These are phyloP conservation scores for Phaeosphaeria sp. DNA, from an alignment of 2,329 filamentous ascomycete species.

Conservation along the genomic window DNA sequence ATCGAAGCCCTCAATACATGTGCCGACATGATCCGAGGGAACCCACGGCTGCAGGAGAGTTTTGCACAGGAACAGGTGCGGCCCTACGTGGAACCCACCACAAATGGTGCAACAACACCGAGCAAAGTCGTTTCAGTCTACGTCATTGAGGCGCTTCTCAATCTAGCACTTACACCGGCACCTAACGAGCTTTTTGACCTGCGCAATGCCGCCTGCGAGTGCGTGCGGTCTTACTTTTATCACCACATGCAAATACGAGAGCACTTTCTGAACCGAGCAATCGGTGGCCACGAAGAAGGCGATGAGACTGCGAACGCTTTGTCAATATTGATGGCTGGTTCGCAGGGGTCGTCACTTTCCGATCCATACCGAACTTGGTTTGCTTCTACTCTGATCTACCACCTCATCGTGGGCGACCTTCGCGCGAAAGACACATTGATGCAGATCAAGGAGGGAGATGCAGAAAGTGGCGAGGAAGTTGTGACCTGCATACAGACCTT, in stretches of 20 bases:
- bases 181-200: constrained; percentile 75
- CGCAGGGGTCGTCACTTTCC: constrained; percentile 64
- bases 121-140: constrained; percentile 73
- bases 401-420: constrained; percentile 80
- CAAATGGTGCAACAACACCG: constrained; percentile 50
- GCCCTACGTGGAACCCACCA: constrained; percentile 58
- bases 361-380: constrained; percentile 94
- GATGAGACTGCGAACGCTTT: constrained; percentile 90
- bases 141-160: constrained; percentile 91
- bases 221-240: constrained; percentile 90
- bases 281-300: constrained; percentile 81
- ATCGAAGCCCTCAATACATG: constrained; percentile 86
- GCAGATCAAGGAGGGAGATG: constrained; percentile 86
- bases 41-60: constrained; percentile 79
- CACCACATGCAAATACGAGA: constrained; percentile 80
- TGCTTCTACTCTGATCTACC: constrained; percentile 83
- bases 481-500: constrained; percentile 92
- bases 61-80: constrained; percentile 87
- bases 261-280: constrained; percentile 87
- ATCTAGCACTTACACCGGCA: constrained; percentile 76
- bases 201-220: constrained; percentile 84
- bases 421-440: constrained; percentile 82
- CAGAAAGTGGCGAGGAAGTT: constrained; percentile 88
- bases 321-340: constrained; percentile 76
- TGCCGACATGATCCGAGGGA: constrained; percentile 86